Evolutionary conservation across 345 rosid genomes (phyloP).

Genomic region (Syzygium grande): DNA sequence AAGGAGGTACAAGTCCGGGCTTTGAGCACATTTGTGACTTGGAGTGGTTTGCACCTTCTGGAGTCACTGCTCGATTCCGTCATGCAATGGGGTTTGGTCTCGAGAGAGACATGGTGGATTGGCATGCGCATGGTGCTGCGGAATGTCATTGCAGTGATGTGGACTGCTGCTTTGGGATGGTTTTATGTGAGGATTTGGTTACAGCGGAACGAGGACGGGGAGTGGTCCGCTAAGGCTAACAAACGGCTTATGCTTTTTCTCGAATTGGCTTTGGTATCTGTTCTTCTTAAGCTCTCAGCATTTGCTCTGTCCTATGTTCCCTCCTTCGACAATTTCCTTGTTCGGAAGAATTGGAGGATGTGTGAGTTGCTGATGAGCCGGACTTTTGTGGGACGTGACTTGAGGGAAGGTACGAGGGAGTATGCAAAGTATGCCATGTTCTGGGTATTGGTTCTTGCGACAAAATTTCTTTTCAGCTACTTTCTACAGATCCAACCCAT

Average conservation of each 20-base stretch:
- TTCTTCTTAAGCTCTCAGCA: conserved; percentile 65
- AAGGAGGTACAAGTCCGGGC: conserved; percentile 47
- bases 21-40: conserved; percentile 69
- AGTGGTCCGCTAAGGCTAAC: conserved; percentile 63
- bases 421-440: conserved; percentile 61
- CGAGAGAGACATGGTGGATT: conserved; percentile 47
- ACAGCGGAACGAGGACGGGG: conserved; percentile 44
- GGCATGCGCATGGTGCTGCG: conserved; percentile 65
- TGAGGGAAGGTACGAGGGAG: conserved; percentile 70
- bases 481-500: conserved; percentile 75
- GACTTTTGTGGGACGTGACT: conserved; percentile 70
- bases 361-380: conserved; percentile 47
- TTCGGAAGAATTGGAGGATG: conserved; percentile 54
- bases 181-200: conserved; percentile 77
- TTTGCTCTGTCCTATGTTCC: conserved; percentile 55
- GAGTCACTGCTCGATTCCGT: conserved; percentile 75
- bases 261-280: conserved; percentile 42
- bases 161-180: conserved; percentile 62
- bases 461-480: conserved; percentile 75
- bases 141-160: conserved; percentile 41
- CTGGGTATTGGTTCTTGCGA: conserved; percentile 64
- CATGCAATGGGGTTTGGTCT: conserved; percentile 77
- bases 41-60: conserved; percentile 60
- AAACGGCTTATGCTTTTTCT: conserved; percentile 48
- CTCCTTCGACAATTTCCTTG: conserved; percentile 66